phyloP scores from a whole-genome alignment of 257 asterid genomes.

The Plectranthus barbatus region DNA sequence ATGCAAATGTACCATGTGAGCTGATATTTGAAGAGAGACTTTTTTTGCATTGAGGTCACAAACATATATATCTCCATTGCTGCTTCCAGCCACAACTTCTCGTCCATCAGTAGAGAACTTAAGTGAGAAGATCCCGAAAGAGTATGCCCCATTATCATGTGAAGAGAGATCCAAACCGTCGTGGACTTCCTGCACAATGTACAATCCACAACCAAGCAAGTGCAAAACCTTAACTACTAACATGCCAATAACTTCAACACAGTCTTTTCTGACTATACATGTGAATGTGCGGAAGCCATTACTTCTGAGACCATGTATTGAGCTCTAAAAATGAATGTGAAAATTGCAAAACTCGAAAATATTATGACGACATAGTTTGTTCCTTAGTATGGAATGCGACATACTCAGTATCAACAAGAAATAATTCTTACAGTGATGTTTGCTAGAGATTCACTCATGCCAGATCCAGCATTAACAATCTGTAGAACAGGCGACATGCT shows the following conservation, averaged over 20 bases:
- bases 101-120: slow-evolving; percentile 75
- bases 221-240: too few relatives aligned
- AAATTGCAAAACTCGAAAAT: too few relatives aligned
- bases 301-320: too few relatives aligned
- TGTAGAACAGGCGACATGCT: slow-evolving; percentile 72
- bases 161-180: slow-evolving; percentile 62
- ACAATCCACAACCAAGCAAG: too few relatives aligned
- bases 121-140: slow-evolving; percentile 75
- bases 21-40: slow-evolving; percentile 55
- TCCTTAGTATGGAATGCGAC: too few relatives aligned
- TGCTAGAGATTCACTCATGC: slow-evolving; percentile 54
- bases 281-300: too few relatives aligned
- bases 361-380: too few relatives aligned
- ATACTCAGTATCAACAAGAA: neutral
- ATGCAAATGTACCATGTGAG: slow-evolving; percentile 41
- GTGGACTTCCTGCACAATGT: slow-evolving; percentile 58
- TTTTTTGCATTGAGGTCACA: slow-evolving; percentile 67
- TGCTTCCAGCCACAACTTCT: slow-evolving; percentile 81
- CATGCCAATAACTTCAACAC: too few relatives aligned
- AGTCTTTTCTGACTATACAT: too few relatives aligned
- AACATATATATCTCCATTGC: slow-evolving; percentile 62
- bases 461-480: slow-evolving; percentile 52
- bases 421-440: slow-evolving; percentile 53
- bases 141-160: slow-evolving; percentile 33
- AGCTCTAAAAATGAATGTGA: too few relatives aligned